phyloP scores from a whole-genome alignment of 2,329 filamentous ascomycete species.

The Alternaria hordeiaustralica region DNA sequence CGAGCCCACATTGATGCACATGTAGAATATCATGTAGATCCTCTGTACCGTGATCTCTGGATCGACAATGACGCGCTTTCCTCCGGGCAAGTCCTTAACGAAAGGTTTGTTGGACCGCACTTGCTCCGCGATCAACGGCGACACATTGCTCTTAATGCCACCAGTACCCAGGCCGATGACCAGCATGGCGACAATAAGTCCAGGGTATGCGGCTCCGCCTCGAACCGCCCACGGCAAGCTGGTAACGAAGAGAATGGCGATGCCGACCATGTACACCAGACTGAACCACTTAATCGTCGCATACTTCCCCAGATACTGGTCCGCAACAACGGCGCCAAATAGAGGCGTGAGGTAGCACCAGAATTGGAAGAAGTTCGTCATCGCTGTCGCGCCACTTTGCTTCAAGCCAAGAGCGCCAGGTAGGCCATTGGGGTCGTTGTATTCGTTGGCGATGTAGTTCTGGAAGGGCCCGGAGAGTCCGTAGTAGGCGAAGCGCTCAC shows the following conservation, averaged over 20 bases:
- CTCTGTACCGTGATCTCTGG: conserved; percentile 55
- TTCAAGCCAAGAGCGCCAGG: conserved; percentile 51
- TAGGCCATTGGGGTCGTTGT: conserved; percentile 49
- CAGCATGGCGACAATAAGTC: conserved; percentile 68
- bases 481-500: conserved; percentile 57
- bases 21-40: conserved; percentile 69
- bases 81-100: conserved; percentile 47
- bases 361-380: conserved; percentile 58
- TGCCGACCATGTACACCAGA: conserved; percentile 68
- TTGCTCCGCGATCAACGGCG: conserved; percentile 58
- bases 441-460: conserved; percentile 57
- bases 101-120: conserved; percentile 51
- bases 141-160: conserved; percentile 82
- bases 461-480: conserved; percentile 57
- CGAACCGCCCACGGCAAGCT: conserved; percentile 69
- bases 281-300: conserved; percentile 73
- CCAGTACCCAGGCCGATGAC: conserved; percentile 78
- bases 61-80: conserved; percentile 54
- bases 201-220: conserved; percentile 65
- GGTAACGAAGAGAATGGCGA: conserved; percentile 70
- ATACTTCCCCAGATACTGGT: conserved; percentile 73
- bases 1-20: conserved; percentile 74
- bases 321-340: conserved; percentile 62
- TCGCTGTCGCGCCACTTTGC: conserved; percentile 53
- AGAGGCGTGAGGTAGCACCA: conserved; percentile 58